Evolutionary conservation across 768 basidiomycete genomes (phyloP).

Genomic region (Boletales sp.): DNA sequence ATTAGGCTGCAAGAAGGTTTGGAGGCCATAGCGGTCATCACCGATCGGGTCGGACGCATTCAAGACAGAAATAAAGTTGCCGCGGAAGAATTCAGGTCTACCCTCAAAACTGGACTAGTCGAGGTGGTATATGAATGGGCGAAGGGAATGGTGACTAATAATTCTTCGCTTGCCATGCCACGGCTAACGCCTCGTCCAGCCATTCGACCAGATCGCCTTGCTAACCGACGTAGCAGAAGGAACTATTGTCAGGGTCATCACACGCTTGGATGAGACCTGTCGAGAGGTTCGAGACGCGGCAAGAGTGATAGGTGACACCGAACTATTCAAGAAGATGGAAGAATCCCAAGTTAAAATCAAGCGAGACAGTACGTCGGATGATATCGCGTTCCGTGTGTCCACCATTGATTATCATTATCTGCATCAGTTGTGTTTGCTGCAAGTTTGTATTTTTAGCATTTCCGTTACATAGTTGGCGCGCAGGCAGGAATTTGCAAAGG

Average conservation of each 20-base stretch:
- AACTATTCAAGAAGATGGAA: conserved; percentile 97
- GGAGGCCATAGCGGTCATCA: conserved; percentile 72
- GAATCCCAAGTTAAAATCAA: conserved; percentile 92
- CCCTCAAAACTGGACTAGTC: conserved; percentile 84
- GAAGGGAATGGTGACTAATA: conserved; percentile 81
- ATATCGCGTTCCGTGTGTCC: neutral
- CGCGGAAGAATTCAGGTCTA: conserved; percentile 71
- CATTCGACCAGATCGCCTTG: conserved; percentile 90
- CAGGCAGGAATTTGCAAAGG: neutral
- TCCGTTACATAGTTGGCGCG: neutral
- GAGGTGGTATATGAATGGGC: conserved; percentile 99
- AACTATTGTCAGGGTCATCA: conserved; percentile 95
- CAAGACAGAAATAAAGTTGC: conserved; percentile 79
- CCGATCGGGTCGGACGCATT: conserved; percentile 72
- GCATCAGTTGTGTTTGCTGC: conserved; percentile 77
- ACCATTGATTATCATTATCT: conserved; percentile 7
- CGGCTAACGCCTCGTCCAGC: conserved; percentile 44
- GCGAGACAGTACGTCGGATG: conserved; percentile 76
- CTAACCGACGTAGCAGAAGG: conserved; percentile 96
- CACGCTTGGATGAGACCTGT: conserved; percentile 94
- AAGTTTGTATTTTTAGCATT: conserved; percentile 73
- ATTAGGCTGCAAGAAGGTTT: conserved; percentile 80
- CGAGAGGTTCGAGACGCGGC: conserved; percentile 96
- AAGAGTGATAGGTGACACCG: conserved; percentile 93
- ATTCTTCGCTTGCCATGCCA: neutral